Evolutionary conservation across 2,329 filamentous ascomycete species (phyloP), one percentile per base, ranked within the genome.

Genomic region (Reticulascus tulasneorum): DNA sequence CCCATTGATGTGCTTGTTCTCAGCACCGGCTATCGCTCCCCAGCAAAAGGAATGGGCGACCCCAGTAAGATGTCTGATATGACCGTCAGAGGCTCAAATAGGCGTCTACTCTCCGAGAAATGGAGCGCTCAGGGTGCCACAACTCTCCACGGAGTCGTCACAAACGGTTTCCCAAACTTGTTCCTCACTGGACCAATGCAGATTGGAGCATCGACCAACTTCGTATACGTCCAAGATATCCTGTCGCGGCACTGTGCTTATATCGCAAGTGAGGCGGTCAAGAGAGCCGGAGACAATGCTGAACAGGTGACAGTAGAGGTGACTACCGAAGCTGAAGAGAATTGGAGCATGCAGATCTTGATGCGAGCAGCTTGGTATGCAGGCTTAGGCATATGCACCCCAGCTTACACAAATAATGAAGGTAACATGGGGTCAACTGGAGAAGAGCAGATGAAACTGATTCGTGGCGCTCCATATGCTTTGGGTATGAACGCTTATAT

Each of bases 91-190:
- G 75, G 75, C 15, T 62, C 67, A 9, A 49, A 62, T 22, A 67
- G 67, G 2, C 38, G 54, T 5, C 56, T 66, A 10, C 52, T 78
- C 23, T 62, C 63, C 8, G 55, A 69, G 4, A 69, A 69, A 45
- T 75, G 70, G 57, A 21, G 37, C 3, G 22, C 24, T 2, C 38
- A 62, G 1, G 72, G 69, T 0, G 49, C 69, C 0, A 48, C 58
- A 1, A 79, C 75, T 0, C 58, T 79, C 1, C 75, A 80, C 50
- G 76, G 74, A 9, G 52, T 70, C 6, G 52, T 62, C 6, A 64
- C 58, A 1, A 55, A 58, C 42, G 64, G 60, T 0, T 79, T 79
- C 40, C 75, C 76, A 2, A 80, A 80, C 45, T 46, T 77, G 29
- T 71, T 76, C 62, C 66, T 69, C 47, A 48, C 63, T 0, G 65